Conservation (phyloP, 176 grass and related monocot species). For the Cenchrus americanus region DNA sequence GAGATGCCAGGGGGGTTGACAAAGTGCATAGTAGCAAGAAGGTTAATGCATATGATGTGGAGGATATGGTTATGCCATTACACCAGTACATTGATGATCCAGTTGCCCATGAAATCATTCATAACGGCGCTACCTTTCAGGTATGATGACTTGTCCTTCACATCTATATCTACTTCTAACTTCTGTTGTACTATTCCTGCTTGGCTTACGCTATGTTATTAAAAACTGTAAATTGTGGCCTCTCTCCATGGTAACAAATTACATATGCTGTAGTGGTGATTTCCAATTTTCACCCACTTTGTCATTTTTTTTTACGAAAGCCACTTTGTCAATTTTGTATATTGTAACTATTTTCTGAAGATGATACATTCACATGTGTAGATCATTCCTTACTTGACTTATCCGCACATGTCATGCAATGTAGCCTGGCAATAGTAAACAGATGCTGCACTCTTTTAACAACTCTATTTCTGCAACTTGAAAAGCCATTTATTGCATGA, state of each 20-base stretch:
- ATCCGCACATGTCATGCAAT: background rate
- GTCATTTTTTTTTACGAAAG: too few relatives aligned
- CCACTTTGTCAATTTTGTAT: background rate
- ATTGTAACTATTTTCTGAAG: conserved; percentile 5
- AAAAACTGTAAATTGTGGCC: background rate
- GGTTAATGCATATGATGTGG: conserved; percentile 71
- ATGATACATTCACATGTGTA: background rate
- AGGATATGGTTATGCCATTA: conserved; percentile 95
- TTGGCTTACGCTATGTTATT: conserved; percentile 10
- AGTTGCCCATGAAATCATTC: conserved; percentile 91
- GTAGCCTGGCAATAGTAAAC: background rate
- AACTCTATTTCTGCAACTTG: background rate
- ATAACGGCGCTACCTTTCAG: conserved; percentile 98
- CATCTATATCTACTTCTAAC: conserved; percentile 6
- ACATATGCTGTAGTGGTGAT: background rate
- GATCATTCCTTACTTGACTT: background rate
- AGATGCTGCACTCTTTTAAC: background rate
- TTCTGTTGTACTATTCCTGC: background rate
- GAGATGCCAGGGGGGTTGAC: conserved; percentile 59
- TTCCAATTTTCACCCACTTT: background rate
- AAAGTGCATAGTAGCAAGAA: conserved; percentile 55
- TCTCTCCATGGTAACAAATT: background rate
- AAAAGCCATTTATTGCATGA: background rate
- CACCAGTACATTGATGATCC: conserved; percentile 86
- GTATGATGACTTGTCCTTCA: conserved; percentile 41